Base-by-base conservation (phyloP, 805 yeast genomes). In the Saturnispora sekii region DNA sequence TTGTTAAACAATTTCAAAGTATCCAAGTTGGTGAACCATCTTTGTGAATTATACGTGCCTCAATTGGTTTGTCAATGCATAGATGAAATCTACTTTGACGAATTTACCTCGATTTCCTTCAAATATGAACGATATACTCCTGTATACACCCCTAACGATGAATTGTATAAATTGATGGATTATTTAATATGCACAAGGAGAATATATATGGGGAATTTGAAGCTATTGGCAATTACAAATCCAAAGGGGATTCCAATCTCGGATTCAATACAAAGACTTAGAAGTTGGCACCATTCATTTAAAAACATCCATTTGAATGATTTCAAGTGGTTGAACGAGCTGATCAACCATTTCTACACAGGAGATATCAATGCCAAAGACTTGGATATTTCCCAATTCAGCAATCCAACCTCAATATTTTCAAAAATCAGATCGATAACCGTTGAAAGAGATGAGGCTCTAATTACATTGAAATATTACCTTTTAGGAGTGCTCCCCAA, bases 101-200 rank as follows among this genome's bases (percentile, higher is more conserved):
- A 38, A 15, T 38, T 18, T 12, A 29, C 41, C 14, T 38, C 34
- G 10, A 38, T 38, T 29, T 38, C 41, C n/a, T 38, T 38, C 16
- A 29, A 38, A 15, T 29, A 38, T 10, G 41, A 38, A 38, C 41
- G 41, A 12, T 38, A 38, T 38, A 38, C 41, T 12, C 32, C 12
- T 21, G 18, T 16, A 16, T 38, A 29, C 21, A 29, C 41, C 12
- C 41, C 41, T 14, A 11, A 30, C 11, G 41, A 38, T 29, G 31
- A 38, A 10, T 14, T 38, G 14, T 38, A 29, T 28, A 38, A 29
- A 29, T 12, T 38, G 10, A 29, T 38, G 5, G 16, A 38, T 15
- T 38, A 38, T 21, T 10, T 38, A 10, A 38, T 38, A 7, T 15
- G 30, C 15, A 18, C 33, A 28, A 33, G 17, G 12, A 29, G 14